Base-by-base conservation (phyloP, 108 stramenopile species). In the Skeletonema tropicum region DNA sequence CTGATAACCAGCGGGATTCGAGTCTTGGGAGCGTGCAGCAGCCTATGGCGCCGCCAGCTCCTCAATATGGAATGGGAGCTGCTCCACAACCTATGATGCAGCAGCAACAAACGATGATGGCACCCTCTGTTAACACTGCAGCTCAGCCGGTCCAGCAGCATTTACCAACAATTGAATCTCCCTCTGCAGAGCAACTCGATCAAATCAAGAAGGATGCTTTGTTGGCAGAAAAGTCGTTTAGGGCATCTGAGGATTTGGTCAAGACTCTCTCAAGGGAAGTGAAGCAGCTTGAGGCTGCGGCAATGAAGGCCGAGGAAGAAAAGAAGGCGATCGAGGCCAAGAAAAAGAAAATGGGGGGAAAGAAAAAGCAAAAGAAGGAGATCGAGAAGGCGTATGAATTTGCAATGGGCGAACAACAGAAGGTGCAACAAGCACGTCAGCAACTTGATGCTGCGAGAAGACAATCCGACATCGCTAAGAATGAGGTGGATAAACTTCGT, bases 281-380 rank as follows among this genome's bases (percentile, higher is more conserved):
- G 1, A 84, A 87, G 52, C 82, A 85, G 30, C 83, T 90, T 11
- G 86, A 89, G 38, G 19, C 62, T 12, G 85, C 73, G 46, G 90
- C 88, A 19, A 88, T 86, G 59, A 76, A 86, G 60, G 88, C 90
- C n/a, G 90, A 94, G 48, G 84, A 83, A 29, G 70, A 75, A 0
- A 39, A 48, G 35, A 61, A 79, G 2, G 60, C 75, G 0, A 83
- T 76, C 6, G 78, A 79, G 31, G 87, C 88, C 70, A 92, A 91
- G 68, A 88, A 84, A 62, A 85, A 85, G 26, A 69, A 77, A 12
- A 87, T 91, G 31, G 62, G 83, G 35, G 73, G 84, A 25, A 90
- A 89, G 71, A 88, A 86, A 42, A 90, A 92, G 79, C 79, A 79
- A 31, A 76, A 89, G 86, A 84, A 88, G 76, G 90, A 88, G 36